Conservation (phyloP, 2,329 filamentous ascomycete species). For the Colletotrichum plurivorum region DNA sequence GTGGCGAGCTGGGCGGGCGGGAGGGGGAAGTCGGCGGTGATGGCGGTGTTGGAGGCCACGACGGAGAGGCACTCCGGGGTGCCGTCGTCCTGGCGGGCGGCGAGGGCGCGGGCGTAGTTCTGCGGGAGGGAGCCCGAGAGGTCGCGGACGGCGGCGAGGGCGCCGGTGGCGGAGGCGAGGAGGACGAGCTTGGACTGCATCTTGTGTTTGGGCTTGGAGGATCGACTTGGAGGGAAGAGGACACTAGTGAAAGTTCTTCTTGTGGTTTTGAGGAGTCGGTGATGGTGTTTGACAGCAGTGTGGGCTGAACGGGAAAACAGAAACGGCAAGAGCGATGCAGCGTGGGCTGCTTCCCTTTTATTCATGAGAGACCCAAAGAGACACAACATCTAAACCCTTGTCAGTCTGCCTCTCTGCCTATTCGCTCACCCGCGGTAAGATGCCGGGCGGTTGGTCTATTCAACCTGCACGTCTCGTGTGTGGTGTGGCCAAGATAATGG, state of each 20-base stretch:
- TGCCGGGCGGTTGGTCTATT: no score
- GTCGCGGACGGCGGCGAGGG: slow-evolving; percentile 28
- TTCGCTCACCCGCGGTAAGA: no score
- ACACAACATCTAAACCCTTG: no score
- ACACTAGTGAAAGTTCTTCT: not conserved
- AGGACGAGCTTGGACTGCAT: slow-evolving; percentile 38
- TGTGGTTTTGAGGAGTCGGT: no score
- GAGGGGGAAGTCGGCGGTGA: slow-evolving; percentile 41
- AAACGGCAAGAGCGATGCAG: no score
- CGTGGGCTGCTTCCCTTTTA: no score
- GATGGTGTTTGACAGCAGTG: not conserved
- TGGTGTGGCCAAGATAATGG: not conserved
- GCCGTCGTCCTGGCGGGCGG: slow-evolving; percentile 17
- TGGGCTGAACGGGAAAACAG: no score
- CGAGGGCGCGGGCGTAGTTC: slow-evolving; percentile 27
- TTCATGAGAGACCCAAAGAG: no score
- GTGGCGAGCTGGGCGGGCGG: slow-evolving; percentile 42
- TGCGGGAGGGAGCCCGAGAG: slow-evolving; percentile 26
- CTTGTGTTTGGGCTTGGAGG: not conserved
- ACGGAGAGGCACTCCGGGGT: slow-evolving; percentile 29
- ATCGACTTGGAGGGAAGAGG: not conserved
- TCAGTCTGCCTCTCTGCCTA: no score
- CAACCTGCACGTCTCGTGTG: no score
- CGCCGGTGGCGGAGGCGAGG: slow-evolving; percentile 22
- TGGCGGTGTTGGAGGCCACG: slow-evolving; percentile 35